Evolutionary conservation across 441 rosid genomes (phyloP), one percentile per base, ranked within the genome.

Genomic region (Adansonia grandidieri): DNA sequence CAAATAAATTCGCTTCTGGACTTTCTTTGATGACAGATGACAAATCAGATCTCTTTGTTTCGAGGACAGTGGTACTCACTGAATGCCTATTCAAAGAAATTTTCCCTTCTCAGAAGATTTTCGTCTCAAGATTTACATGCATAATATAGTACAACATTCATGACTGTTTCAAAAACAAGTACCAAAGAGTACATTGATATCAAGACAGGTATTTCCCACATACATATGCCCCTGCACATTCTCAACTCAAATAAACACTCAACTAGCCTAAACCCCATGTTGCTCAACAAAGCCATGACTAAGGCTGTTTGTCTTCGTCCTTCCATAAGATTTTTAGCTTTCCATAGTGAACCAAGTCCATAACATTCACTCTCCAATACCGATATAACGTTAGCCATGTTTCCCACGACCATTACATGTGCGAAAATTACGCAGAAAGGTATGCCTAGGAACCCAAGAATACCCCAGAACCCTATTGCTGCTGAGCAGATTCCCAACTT

Each of bases 361-460:
- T 51, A 76, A 51, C 80, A 76, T 11, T 84, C 81, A 20, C 75
- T 48, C 28, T 79, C 77, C 62, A 77, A 28, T 1, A 81, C 76
- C 1, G 79, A 74, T 40, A 73, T 22, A 66, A 78, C 82, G 53
- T 47, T 73, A 3, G 84, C 82, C 8, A 81, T 50, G 73, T 73
- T 78, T 19, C 82, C 84, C 8, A 79, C 71, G 28, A 73, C 82
- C 84, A 75, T 78, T 10, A 81, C 24, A 60, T 78, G 80, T 1
- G 84, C 86, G 76, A 81, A 81, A 45, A 47, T 73, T 17, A 84
- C 78, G 58, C 84, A 84, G 47, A 84, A 78, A 28, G 79, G 79
- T 75, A 73, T 53, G 56, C 82, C 84, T 56, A 84, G 60, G 45
- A 81, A 11, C 45, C 76, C 79, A 0, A 73, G 48, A 56, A 73